Conservation (phyloP, 768 basidiomycete species). For the Suillus plorans region DNA sequence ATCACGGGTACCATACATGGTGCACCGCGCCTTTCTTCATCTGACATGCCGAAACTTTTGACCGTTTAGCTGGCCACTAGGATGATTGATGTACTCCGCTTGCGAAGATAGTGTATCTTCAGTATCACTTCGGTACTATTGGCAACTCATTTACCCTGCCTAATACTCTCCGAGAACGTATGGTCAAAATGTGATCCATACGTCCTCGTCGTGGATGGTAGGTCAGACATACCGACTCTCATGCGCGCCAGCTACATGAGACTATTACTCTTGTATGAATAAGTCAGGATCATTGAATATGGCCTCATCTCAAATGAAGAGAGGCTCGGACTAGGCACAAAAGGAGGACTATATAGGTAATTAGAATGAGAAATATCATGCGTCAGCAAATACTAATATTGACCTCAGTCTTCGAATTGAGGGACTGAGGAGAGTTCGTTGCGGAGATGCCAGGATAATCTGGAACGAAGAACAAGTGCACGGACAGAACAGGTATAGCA, state of each 20-base stretch:
- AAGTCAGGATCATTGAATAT: slow-evolving; percentile 4
- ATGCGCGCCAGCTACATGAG: not conserved
- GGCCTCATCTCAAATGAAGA: not conserved
- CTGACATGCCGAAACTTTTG: not conserved
- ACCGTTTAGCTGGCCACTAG: not conserved
- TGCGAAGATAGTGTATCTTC: not conserved
- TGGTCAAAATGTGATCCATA: not conserved
- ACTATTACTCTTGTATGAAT: not conserved
- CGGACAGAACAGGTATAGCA: too few relatives aligned
- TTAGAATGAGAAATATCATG: too few relatives aligned
- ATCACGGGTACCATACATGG: not conserved
- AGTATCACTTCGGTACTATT: not conserved
- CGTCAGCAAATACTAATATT: too few relatives aligned
- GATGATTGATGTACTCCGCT: not conserved
- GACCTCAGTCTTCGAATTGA: too few relatives aligned
- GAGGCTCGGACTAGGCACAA: too few relatives aligned
- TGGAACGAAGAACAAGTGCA: too few relatives aligned
- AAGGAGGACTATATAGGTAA: too few relatives aligned
- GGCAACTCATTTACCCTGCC: not conserved
- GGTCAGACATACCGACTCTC: not conserved
- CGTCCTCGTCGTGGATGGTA: not conserved
- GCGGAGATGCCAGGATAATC: too few relatives aligned
- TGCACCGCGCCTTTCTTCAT: not conserved
- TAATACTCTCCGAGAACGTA: not conserved
- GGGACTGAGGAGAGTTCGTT: too few relatives aligned